Evolutionary conservation across 768 basidiomycete species (phyloP).

Genomic region (Dacryopinax primogenitus): DNA sequence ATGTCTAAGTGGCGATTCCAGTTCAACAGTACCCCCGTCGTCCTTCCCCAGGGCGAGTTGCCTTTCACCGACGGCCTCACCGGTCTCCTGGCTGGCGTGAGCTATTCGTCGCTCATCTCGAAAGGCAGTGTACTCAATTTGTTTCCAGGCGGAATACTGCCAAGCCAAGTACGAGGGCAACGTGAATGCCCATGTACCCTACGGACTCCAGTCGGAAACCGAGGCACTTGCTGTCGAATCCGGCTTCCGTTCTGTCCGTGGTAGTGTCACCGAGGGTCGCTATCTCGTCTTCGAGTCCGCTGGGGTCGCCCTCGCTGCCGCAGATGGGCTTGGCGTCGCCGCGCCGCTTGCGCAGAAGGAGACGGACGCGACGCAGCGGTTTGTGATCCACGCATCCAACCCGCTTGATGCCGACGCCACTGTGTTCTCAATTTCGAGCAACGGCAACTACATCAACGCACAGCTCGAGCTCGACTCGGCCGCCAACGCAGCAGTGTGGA

Average conservation of each 20-base stretch:
- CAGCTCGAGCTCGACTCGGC: background rate
- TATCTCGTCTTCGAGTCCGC: constrained; percentile 15
- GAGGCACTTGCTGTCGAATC: constrained; percentile 12
- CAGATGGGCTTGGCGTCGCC: background rate
- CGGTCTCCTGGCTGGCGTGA: background rate
- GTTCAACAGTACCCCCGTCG: constrained; percentile 3
- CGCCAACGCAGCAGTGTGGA: background rate
- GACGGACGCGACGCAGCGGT: background rate
- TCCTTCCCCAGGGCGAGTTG: constrained; percentile 10
- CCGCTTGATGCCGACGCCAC: background rate
- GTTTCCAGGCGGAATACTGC: constrained; percentile 3
- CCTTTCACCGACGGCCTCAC: background rate
- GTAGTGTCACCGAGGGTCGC: constrained; percentile 16
- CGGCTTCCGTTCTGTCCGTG: constrained; percentile 17
- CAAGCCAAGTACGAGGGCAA: background rate
- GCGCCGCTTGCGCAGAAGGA: background rate
- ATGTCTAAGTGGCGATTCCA: constrained; percentile 12
- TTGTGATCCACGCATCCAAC: background rate
- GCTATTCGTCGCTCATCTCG: background rate
- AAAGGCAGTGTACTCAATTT: background rate
- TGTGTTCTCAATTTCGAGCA: background rate
- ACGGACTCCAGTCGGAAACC: constrained; percentile 11
- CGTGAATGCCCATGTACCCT: constrained; percentile 10
- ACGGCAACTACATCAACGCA: background rate
- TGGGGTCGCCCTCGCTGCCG: constrained; percentile 11